Base-by-base conservation (phyloP, 345 rosid species). In the Eutrema japonicum region DNA sequence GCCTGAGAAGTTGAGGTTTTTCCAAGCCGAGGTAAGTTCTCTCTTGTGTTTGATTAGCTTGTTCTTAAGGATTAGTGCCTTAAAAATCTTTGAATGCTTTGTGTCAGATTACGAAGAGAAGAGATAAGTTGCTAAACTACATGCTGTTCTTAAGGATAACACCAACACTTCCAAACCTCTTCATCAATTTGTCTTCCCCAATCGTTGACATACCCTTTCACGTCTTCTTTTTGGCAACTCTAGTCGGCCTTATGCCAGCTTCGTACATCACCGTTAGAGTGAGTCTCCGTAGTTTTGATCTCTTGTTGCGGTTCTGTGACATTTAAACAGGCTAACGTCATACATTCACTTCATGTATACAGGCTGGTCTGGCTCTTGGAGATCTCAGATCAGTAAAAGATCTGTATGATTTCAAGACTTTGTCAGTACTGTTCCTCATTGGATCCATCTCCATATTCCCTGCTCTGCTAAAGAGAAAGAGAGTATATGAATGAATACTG, bases 171-270 rank as follows among this genome's bases (percentile, higher is more conserved):
- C 99, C 97, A 72, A 95, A 95, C 77, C 96, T 95, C 42, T 95
- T 95, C 66, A 95, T 95, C 82, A 95, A 92, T 85, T 83, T 95
- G 87, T 96, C 99, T 5, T 95, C 99, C 64, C 97, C 99, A 8
- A 95, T 95, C 27, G 96, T 95, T 40, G 97, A 89, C 82, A 83
- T 95, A 78, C 99, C 99, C 4, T 92, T 95, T 76, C 96, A 90
- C 68, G 71, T 92, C 66, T 95, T 95, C 96, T 92, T 95, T 73
- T 76, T 71, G 55, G 97, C 99, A 11, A 95, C 97, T 74, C 77
- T 90, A 75, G 76, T 95, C n/a, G 97, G 99, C 33, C 83, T 95
- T 73, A 86, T 92, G 70, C 99, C 97, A 56, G 96, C 97, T 68
- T 83, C 99, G 2, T 92, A 88, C 71, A 92, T 92, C 72, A 95